phyloP scores from a whole-genome alignment of 768 basidiomycete genomes.

The Pleurotus tuoliensis region DNA sequence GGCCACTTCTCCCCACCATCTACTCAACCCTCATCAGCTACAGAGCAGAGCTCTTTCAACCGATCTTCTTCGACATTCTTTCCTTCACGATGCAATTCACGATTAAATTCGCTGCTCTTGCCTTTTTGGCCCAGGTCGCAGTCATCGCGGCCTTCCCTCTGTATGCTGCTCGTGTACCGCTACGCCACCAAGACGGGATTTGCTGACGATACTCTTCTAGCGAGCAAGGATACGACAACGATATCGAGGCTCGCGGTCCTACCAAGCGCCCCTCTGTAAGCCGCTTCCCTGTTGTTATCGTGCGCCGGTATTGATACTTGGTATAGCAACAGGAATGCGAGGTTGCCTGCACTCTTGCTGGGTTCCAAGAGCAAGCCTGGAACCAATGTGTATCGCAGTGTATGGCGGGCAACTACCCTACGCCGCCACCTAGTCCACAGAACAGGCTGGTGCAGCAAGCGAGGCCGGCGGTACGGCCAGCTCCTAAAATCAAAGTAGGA shows the following conservation, averaged over 20 bases:
- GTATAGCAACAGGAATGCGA: neutral
- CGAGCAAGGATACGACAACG: neutral
- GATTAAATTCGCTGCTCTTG: slow-evolving; percentile 2
- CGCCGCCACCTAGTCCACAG: neutral
- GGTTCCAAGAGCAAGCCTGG: neutral
- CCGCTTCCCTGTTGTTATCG: neutral
- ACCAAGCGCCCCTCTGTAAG: neutral
- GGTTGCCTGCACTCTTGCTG: neutral
- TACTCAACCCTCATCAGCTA: neutral
- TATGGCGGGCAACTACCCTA: neutral
- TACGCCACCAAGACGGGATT: too few relatives aligned
- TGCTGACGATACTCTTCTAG: neutral
- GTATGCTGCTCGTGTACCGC: neutral
- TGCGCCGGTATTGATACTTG: neutral
- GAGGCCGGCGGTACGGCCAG: neutral
- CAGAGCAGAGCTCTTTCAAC: slow-evolving; percentile 2
- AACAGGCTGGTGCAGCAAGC: neutral
- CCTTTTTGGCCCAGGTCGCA: neutral
- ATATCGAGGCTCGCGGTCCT: neutral
- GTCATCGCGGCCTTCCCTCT: neutral
- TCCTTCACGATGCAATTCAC: neutral
- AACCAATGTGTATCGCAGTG: neutral
- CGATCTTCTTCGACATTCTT: neutral
- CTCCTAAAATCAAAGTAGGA: neutral
- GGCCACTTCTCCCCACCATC: slow-evolving; percentile 4